Evolutionary conservation across 192 early-diverging fungal genomes (phyloP), one percentile per base, ranked within the genome.

Genomic region (Chytriomyces confervae): DNA sequence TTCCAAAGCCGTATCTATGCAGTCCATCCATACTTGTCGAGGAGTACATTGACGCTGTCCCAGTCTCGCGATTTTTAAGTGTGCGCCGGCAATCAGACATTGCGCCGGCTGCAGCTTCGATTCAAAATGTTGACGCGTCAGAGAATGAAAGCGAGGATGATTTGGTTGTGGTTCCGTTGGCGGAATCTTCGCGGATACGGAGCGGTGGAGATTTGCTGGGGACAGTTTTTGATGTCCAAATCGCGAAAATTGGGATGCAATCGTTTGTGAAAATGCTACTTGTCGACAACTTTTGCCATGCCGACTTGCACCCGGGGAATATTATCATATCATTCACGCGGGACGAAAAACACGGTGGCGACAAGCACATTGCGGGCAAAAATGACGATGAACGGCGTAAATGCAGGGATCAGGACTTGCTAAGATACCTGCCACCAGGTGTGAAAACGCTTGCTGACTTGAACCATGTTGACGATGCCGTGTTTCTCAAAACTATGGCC

Each of bases 281-380:
- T 46, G 84, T 94, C 61, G 94, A 96, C 83, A 98, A 98, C 80
- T 95, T 97, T 86, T 89, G 94, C 27, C 97, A 98, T 77, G 93
- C 94, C 5, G 97, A 97, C 81, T 75, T 97, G 69, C 97, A 98
- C 66, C 96, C 96, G 18, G 97, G 86, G 47, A 98, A 98, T 76
- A 97, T 97, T 61, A 81, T 95, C 77, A 88, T 98, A 1, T 89
- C 89, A 10, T 95, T 97, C 75, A 85, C 84, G 53, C 91, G 89
- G 77, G 16, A 7, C 7, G n/a, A 64, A 11, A 36, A 4, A 36
- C 36, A 36, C 36, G 43, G 60, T 11, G 67, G 24, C 16, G 27
- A 36, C 18, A 16, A 57, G 20, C 13, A 57, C 5, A 57, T 13
- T 57, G 20, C 16, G 16, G 53, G 18, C 18, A 11, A 10, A 49